Evolutionary conservation across 352 stramenopile species (phyloP), one percentile per base, ranked within the genome.

Genomic region (Phytophthora hibernalis): DNA sequence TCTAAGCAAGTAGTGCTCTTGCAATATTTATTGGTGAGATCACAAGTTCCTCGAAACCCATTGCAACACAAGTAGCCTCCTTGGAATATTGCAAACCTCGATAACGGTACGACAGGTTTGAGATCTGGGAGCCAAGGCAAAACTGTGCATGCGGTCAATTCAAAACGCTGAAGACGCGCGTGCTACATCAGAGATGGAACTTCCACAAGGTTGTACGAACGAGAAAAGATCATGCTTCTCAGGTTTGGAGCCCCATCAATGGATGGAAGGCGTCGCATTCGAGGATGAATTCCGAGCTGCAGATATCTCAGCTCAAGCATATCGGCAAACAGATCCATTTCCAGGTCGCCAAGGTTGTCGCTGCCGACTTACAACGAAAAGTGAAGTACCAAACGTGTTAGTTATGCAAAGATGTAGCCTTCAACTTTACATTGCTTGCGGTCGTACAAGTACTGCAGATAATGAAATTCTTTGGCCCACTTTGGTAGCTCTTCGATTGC

Each of bases 371-470:
- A 16, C 11, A 42, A 38, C 26, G 26, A 30, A 31, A 35, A 50
- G 48, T 26, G 11, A 10, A 28, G 8, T 28, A 13, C 10, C 0
- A 13, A 22, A 40, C 28, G 8, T 33, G 28, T 33, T 33, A 33
- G 28, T 38, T 9, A 20, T 53, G 1, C 1, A 43, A 51, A 24
- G 6, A 12, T 47, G 1, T 28, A 54, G n/a, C 21, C 50, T 40
- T n/a, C 12, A 1, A 40, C 7, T 6, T 8, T 40, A 11, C 11
- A 40, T 4, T n/a, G 6, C 5, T n/a, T 40, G 0, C 6, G 12
- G 16, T n/a, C 64, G 28, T 68, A 83, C 75, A 83, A 16, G 16
- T 77, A 78, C 28, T 78, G 61, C 4, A 80, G 69, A 13, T 76
- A 67, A n/a, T 54, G 63, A 42, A 83, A 74, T 1, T 60, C 58